Conservation (phyloP, 345 rosid genomes). For the Barbarea vulgaris region DNA sequence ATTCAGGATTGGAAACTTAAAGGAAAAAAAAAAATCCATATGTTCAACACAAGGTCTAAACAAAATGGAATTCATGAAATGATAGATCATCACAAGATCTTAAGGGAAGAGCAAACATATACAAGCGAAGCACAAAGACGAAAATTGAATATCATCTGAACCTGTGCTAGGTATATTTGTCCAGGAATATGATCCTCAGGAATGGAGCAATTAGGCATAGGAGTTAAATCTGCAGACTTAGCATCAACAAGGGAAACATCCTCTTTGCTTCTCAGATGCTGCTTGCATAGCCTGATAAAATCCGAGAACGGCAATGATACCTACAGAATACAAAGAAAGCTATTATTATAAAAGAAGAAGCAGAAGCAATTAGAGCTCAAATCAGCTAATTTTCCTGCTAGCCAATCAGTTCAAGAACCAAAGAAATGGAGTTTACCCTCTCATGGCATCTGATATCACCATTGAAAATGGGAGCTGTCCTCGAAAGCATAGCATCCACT, state of each 20-base stretch:
- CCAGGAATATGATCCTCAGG: constrained; percentile 48
- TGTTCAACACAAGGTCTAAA: neutral
- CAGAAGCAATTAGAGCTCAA: constrained; percentile 1
- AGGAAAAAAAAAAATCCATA: constrained; percentile 11
- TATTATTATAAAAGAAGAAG: neutral
- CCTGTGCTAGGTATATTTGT: constrained; percentile 89
- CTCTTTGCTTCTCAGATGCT: constrained; percentile 43
- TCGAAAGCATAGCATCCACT: constrained; percentile 81
- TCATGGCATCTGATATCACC: constrained; percentile 93
- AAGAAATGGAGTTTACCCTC: constrained; percentile 53
- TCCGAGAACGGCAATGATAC: constrained; percentile 76
- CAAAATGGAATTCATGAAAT: neutral
- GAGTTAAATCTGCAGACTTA: constrained; percentile 40
- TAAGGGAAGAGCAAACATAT: constrained; percentile 3
- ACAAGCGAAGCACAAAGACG: neutral
- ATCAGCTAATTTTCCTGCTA: neutral
- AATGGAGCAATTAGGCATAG: constrained; percentile 29
- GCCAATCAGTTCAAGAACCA: neutral
- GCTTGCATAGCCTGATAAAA: constrained; percentile 71
- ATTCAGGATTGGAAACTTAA: constrained; percentile 78
- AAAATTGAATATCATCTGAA: constrained; percentile 26
- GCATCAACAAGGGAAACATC: constrained; percentile 19
- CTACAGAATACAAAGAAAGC: constrained; percentile 39
- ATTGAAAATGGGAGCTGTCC: constrained; percentile 68
- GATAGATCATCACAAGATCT: neutral